These are phyloP conservation scores for Eucalyptus polyanthemos DNA, from an alignment of 345 rosid genomes.

Conservation along the genomic window DNA sequence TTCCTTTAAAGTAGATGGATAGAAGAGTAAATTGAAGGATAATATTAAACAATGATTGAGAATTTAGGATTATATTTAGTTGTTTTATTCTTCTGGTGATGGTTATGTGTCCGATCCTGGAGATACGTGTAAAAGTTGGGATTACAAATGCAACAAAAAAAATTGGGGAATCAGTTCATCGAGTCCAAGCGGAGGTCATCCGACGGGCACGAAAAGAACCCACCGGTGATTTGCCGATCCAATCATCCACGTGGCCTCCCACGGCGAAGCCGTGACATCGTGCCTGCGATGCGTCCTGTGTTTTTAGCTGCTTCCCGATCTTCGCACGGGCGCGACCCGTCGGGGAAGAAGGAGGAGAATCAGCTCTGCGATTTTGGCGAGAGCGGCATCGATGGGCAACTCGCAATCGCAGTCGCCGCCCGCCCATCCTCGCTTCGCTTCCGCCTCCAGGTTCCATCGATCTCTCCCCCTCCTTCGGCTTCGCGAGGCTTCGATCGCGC, in stretches of 20 bases:
- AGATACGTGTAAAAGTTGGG: too few species aligned
- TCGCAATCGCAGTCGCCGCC: slow-evolving; percentile 31
- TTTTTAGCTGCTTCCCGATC: neutral
- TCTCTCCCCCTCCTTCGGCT: neutral
- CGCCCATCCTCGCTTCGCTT: slow-evolving; percentile 25
- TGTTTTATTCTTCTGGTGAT: too few species aligned
- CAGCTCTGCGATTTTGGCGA: neutral
- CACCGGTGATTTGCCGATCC: neutral
- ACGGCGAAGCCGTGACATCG: neutral
- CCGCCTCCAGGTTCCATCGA: slow-evolving; percentile 29
- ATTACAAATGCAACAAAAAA: too few species aligned
- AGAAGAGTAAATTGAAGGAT: neutral
- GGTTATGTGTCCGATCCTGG: too few species aligned
- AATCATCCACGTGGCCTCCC: neutral
- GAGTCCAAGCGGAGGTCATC: neutral
- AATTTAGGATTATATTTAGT: too few species aligned
- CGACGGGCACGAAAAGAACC: neutral
- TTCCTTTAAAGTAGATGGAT: neutral
- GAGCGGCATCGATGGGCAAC: slow-evolving; percentile 31
- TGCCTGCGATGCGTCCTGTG: neutral
- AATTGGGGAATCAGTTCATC: too few species aligned
- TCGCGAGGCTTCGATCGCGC: neutral
- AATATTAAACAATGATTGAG: too few species aligned
- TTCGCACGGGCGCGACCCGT: neutral
- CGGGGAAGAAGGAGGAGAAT: neutral